phyloP scores from a whole-genome alignment of 768 basidiomycete species.

The Terana coerulea region DNA sequence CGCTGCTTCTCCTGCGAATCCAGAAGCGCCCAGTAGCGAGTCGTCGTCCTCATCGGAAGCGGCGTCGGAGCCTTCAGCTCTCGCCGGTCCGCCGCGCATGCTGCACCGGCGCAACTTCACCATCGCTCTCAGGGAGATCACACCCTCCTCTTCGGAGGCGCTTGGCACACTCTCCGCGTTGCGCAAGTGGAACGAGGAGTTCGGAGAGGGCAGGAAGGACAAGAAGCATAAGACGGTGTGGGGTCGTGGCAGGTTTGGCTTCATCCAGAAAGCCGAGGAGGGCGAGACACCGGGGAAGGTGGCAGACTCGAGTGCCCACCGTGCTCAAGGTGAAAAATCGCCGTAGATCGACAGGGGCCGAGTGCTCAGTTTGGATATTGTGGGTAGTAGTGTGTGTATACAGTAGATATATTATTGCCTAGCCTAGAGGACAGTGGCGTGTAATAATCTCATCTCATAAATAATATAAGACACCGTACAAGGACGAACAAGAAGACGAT shows the following conservation, averaged over 20 bases:
- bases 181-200: slow-evolving; percentile 90
- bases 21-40: background rate
- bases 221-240: slow-evolving; percentile 64
- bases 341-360: background rate
- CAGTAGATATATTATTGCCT: background rate
- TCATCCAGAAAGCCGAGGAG: slow-evolving; percentile 45
- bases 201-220: slow-evolving; percentile 78
- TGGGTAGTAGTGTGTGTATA: background rate
- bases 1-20: background rate
- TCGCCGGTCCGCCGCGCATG: slow-evolving; percentile 25
- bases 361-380: background rate
- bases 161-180: slow-evolving; percentile 72
- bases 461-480: background rate
- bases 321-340: background rate
- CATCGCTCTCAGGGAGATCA: slow-evolving; percentile 85
- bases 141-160: slow-evolving; percentile 83
- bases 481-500: background rate
- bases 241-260: slow-evolving; percentile 89
- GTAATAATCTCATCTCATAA: background rate
- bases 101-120: slow-evolving; percentile 66
- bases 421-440: background rate
- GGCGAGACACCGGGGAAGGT: slow-evolving; percentile 45
- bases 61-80: background rate
- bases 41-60: background rate
- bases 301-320: slow-evolving; percentile 17